Evolutionary conservation across 305 asterid species (phyloP), one percentile per base, ranked within the genome.

Genomic region (Withania somnifera): DNA sequence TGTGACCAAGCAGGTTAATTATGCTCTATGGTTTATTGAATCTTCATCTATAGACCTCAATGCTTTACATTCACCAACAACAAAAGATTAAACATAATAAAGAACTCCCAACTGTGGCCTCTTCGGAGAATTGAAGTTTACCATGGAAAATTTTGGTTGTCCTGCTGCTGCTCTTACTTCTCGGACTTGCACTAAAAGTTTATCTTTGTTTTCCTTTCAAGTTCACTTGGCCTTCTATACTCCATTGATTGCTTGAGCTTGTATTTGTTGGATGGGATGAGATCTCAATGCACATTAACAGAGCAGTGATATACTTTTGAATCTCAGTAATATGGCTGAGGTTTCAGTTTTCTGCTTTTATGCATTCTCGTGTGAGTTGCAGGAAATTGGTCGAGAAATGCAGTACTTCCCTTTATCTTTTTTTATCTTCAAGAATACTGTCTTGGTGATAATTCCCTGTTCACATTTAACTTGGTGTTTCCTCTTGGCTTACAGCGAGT

Each of bases 401-500:
- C 38, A 40, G 8, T 42, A 42, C 22, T 42, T 22, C 45, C 38
- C 20, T 71, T 14, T 0, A 11, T 42, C 19, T 22, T 69, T 24
- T 38, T 13, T n/a, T n/a, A n/a, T n/a, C 78, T 69, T 20, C 54
- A 40, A 68, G 10, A 40, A 11, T 20, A 20, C 56, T 42, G 56
- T 69, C 56, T 42, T 69, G 7, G 19, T 69, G 36, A 42, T 69
- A 69, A 69, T 40, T 69, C 34, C 1, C 20, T 42, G 56, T 42
- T 22, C 56, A 20, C 56, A 69, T 11, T 69, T 69, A 14, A 69
- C 56, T 22, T 22, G 3, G 20, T 42, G 56, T 20, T 6, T 22
- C 56, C 36, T 42, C 75, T 40, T 73, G 66, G 24, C 47, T 15
- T 36, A 84, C 95, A 94, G 95, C 87, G 93, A 76, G 95, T 92